Evolutionary conservation across 1,284 basidiomycete genomes (phyloP).

Genomic region (Volvariella surrecta): DNA sequence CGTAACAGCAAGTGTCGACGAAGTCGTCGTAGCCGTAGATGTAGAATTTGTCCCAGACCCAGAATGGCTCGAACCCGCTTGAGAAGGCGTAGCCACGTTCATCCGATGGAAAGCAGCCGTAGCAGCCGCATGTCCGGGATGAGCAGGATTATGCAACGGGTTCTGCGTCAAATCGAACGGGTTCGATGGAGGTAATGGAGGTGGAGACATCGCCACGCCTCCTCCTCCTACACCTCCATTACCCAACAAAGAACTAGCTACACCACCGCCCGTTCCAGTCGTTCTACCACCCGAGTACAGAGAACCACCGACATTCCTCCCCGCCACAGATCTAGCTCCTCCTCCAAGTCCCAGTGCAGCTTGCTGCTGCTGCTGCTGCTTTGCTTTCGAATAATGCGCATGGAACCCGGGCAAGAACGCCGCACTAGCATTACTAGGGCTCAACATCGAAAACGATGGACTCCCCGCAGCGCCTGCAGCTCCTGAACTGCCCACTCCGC

Average conservation of each 20-base stretch:
- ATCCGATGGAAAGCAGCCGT: constrained; percentile 17
- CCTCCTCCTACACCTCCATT: constrained; percentile 19
- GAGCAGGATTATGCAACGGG: constrained; percentile 20
- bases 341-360: too few species aligned
- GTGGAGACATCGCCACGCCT: constrained; percentile 7
- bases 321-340: neutral
- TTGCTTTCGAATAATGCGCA: constrained; percentile 46
- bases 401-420: constrained; percentile 68
- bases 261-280: constrained; percentile 11
- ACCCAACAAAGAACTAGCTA: constrained; percentile 17
- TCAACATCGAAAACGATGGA: constrained; percentile 21
- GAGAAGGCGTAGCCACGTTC: too few species aligned
- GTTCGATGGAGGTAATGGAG: constrained; percentile 7
- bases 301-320: neutral
- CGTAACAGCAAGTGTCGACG: too few species aligned
- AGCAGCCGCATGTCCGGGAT: constrained; percentile 17
- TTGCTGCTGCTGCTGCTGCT: too few species aligned
- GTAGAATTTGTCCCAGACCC: too few species aligned
- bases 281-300: constrained; percentile 11
- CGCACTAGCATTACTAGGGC: constrained; percentile 66
- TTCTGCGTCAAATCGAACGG: constrained; percentile 36
- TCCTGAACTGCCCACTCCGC: constrained; percentile 9
- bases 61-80: too few species aligned
- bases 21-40: too few species aligned
- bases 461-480: constrained; percentile 16